Conservation (phyloP, 1,284 basidiomycete genomes). For the Tetrapyrgos nigripes region DNA sequence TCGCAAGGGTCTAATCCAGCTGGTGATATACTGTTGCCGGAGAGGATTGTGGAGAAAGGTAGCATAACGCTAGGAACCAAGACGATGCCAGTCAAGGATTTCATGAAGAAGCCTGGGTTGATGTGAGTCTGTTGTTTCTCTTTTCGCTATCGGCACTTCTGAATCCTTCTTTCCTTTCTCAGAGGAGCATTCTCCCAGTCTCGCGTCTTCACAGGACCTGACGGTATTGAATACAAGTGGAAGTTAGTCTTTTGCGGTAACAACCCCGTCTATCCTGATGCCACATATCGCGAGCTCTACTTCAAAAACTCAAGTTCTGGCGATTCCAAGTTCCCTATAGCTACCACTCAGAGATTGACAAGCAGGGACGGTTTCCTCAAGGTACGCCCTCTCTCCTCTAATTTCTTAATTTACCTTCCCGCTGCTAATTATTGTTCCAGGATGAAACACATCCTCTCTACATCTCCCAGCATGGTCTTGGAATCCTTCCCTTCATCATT, state of each 20-base stretch:
- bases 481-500: constrained; percentile 16
- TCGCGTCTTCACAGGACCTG: constrained; percentile 19
- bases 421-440: not conserved
- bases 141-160: not conserved
- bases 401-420: not conserved
- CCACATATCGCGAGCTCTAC: constrained; percentile 18
- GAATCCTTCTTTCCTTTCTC: not conserved
- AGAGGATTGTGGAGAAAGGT: constrained; percentile 2
- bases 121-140: constrained; percentile 3
- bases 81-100: constrained; percentile 7
- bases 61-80: constrained; percentile 11
- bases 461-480: constrained; percentile 20
- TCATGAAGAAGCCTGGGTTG: constrained; percentile 9
- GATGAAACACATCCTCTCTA: constrained; percentile 25
- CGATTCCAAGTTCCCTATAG: constrained; percentile 14
- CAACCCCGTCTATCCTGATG: constrained; percentile 22
- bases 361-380: constrained; percentile 15
- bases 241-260: constrained; percentile 20
- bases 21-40: not conserved
- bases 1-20: not conserved
- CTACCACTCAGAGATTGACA: constrained; percentile 20
- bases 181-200: constrained; percentile 9
- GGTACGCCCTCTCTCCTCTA: constrained; percentile 5
- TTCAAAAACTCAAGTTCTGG: constrained; percentile 10
- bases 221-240: constrained; percentile 25